Conservation (phyloP, 805 yeast genomes). For the Lachancea sp. region DNA sequence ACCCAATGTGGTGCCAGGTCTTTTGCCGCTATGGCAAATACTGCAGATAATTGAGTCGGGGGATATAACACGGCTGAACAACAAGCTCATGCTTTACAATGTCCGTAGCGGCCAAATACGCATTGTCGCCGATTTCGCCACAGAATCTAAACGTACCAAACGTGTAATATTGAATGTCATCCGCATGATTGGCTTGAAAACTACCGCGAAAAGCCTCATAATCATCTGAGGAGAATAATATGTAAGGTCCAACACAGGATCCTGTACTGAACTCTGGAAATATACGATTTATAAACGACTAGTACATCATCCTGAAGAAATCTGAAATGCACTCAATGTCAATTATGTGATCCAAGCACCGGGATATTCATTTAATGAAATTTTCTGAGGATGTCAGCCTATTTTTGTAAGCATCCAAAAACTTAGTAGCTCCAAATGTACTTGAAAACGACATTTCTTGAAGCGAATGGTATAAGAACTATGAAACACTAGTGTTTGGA, state of each 20-base stretch:
- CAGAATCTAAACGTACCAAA: conserved; percentile 20
- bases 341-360: too few species aligned
- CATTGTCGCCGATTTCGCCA: conserved; percentile 21
- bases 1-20: conserved; percentile 46
- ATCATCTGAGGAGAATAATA: conserved; percentile 14
- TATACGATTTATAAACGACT: too few species aligned
- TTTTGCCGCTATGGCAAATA: conserved; percentile 43
- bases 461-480: too few species aligned
- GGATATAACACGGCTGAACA: conserved; percentile 20
- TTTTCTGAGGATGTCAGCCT: too few species aligned
- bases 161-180: conserved; percentile 37
- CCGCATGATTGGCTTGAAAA: conserved; percentile 40
- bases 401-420: too few species aligned
- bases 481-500: too few species aligned
- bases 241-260: background rate
- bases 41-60: conserved; percentile 33
- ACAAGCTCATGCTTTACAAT: conserved; percentile 22
- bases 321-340: too few species aligned
- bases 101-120: conserved; percentile 22
- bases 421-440: too few species aligned
- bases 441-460: too few species aligned
- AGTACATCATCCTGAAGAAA: too few species aligned
- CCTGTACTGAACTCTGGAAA: too few species aligned
- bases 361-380: too few species aligned
- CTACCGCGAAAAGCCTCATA: conserved; percentile 28